phyloP scores from a whole-genome alignment of 305 asterid species.

The Fraxinus albicans region DNA sequence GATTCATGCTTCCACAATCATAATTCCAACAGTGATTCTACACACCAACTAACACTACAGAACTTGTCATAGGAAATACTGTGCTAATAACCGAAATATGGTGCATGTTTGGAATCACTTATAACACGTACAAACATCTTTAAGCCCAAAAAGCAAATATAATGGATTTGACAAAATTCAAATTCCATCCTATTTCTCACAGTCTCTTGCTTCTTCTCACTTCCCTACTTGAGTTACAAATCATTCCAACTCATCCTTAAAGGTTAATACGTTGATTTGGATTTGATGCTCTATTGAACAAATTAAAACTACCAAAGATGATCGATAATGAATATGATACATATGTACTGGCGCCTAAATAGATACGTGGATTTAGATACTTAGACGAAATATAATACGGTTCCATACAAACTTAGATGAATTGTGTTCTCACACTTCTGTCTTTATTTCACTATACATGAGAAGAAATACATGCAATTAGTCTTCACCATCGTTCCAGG shows the following conservation, averaged over 20 bases:
- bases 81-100: background rate
- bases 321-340: background rate
- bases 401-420: background rate
- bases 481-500: slow-evolving; percentile 39
- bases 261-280: background rate
- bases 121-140: background rate
- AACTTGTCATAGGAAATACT: background rate
- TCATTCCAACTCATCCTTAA: background rate
- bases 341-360: background rate
- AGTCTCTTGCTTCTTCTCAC: background rate
- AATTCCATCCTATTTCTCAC: background rate
- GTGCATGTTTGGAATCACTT: background rate
- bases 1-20: background rate
- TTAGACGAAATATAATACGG: background rate
- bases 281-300: background rate
- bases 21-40: background rate
- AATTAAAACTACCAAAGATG: background rate
- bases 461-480: slow-evolving; percentile 32
- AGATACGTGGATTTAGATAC: background rate
- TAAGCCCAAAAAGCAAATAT: background rate
- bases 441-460: background rate
- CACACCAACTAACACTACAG: background rate
- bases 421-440: background rate
- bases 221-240: background rate
- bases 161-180: background rate